These are phyloP conservation scores for Teunomyces panamensis DNA, from an alignment of 805 yeast species.

Conservation along the genomic window DNA sequence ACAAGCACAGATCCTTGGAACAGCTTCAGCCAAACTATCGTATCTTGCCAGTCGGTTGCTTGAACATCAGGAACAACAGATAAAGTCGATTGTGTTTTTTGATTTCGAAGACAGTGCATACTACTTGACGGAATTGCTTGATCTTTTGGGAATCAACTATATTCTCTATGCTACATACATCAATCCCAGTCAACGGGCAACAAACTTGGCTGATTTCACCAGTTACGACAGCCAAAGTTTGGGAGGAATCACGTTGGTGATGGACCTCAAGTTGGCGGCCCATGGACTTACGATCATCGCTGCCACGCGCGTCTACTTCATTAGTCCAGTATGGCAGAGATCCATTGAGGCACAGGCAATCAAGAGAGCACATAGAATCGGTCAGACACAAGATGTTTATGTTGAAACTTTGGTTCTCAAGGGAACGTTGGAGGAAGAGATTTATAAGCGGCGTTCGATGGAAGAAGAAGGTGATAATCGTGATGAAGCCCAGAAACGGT, in stretches of 20 bases:
- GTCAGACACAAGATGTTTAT: constrained; percentile 58
- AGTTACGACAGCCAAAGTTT: constrained; percentile 26
- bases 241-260: constrained; percentile 54
- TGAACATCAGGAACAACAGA: constrained; percentile 45
- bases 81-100: constrained; percentile 62
- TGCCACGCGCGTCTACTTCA: constrained; percentile 66
- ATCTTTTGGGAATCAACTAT: constrained; percentile 57
- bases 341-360: constrained; percentile 74
- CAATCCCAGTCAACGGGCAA: constrained; percentile 47
- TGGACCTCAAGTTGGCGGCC: constrained; percentile 67
- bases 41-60: constrained; percentile 54
- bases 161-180: constrained; percentile 64
- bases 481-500: constrained; percentile 18
- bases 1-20: constrained; percentile 50
- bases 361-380: constrained; percentile 75
- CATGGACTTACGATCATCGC: constrained; percentile 68
- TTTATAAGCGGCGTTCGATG: constrained; percentile 44
- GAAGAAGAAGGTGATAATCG: constrained; percentile 10
- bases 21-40: constrained; percentile 62
- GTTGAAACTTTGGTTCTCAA: constrained; percentile 67
- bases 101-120: constrained; percentile 73
- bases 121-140: constrained; percentile 62
- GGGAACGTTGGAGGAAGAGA: constrained; percentile 67
- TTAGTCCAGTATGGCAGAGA: constrained; percentile 71
- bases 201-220: constrained; percentile 51